A percentile compares a stretch with the other conserved stretches of the same genome.
These are phyloP conservation scores for Pneumocystis sp. DNA, from an alignment of 1,139 yeast species.

Conservation along the genomic window DNA sequence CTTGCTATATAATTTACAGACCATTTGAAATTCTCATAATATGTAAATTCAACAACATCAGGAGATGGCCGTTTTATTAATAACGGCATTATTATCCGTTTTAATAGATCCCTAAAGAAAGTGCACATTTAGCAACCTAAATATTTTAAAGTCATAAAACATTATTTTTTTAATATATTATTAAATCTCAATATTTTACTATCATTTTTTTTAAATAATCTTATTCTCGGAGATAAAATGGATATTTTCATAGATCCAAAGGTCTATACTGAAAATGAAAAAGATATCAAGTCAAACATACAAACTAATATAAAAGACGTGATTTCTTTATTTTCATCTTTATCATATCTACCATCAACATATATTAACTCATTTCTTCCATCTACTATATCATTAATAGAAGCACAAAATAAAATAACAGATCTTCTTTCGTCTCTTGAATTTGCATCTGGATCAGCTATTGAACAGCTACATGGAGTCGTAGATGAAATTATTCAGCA, in stretches of 20 bases:
- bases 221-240: not conserved
- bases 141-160: not conserved
- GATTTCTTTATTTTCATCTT: not conserved
- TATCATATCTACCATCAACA: slow-evolving; percentile 4
- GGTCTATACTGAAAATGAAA: not conserved
- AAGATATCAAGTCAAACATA: not conserved
- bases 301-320: not conserved
- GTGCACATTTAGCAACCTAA: not conserved
- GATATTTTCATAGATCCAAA: not conserved
- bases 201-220: not conserved
- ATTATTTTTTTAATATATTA: not conserved
- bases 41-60: not conserved
- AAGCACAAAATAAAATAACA: not conserved
- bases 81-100: not conserved
- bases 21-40: not conserved
- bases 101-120: not conserved
- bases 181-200: not conserved
- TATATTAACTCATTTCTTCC: slow-evolving; percentile 5
- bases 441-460: not conserved
- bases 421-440: slow-evolving; percentile 4
- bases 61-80: not conserved
- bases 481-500: slow-evolving; percentile 6
- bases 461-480: not conserved
- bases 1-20: not conserved
- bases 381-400: slow-evolving; percentile 1